phyloP scores from a whole-genome alignment of 768 basidiomycete species.

The Leccinum longicurvipes region DNA sequence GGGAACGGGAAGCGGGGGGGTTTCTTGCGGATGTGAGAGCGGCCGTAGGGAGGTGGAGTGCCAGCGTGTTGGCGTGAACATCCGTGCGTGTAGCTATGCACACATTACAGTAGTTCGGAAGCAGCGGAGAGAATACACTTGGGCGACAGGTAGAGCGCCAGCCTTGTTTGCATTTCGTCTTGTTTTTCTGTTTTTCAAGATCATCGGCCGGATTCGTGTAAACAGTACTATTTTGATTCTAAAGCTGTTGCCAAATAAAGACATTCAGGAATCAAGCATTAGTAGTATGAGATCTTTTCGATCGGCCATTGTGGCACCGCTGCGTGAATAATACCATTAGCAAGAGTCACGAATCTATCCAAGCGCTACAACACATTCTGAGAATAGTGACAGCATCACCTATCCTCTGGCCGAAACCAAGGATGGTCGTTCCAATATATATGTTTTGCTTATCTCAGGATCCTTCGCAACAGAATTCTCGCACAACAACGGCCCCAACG shows the following conservation, averaged over 20 bases:
- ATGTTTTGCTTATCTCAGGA: slow-evolving; percentile 17
- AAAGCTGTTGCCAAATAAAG: slow-evolving; percentile 23
- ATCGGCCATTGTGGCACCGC: too few relatives aligned
- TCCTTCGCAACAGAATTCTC: slow-evolving; percentile 33
- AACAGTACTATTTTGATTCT: too few relatives aligned
- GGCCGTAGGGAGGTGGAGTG: slow-evolving; percentile 79
- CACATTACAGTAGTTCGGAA: neutral
- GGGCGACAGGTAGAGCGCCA: slow-evolving; percentile 12
- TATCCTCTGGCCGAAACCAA: neutral
- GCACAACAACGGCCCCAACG: slow-evolving; percentile 38
- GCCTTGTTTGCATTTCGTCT: neutral
- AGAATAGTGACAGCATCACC: too few relatives aligned
- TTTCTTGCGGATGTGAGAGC: slow-evolving; percentile 78
- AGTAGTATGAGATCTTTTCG: too few relatives aligned
- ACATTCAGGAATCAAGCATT: too few relatives aligned
- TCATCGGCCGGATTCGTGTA: too few relatives aligned
- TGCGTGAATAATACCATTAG: too few relatives aligned
- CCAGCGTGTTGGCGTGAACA: slow-evolving; percentile 24
- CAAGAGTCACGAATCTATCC: too few relatives aligned
- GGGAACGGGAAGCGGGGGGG: slow-evolving; percentile 75
- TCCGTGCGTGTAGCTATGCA: slow-evolving; percentile 14
- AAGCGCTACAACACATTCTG: too few relatives aligned
- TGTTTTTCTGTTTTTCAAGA: too few relatives aligned
- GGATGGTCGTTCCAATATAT: neutral
- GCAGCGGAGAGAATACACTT: slow-evolving; percentile 9